Evolutionary conservation across 441 rosid species (phyloP).

Genomic region (Manihot esculenta): DNA sequence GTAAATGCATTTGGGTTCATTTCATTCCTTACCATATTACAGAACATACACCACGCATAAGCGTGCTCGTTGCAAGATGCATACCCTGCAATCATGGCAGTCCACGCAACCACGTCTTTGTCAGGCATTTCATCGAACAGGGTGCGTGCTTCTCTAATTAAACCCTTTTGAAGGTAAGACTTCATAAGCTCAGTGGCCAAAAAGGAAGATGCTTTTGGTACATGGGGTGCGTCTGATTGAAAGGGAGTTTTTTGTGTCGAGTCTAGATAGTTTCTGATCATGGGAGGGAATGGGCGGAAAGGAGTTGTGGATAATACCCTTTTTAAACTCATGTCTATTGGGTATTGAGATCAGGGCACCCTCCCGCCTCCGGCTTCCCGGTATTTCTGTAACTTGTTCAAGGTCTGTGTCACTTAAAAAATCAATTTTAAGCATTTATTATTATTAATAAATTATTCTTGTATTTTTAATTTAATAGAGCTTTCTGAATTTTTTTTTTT

Average conservation of each 20-base stretch:
- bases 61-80: conserved; percentile 40
- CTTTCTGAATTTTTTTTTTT: too few relatives aligned
- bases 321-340: conserved; percentile 37
- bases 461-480: too few relatives aligned
- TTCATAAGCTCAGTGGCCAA: conserved; percentile 68
- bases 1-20: conserved; percentile 63
- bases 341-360: neutral
- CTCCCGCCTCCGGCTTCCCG: too few relatives aligned
- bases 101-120: conserved; percentile 83
- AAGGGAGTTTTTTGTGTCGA: conserved; percentile 32
- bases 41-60: conserved; percentile 61
- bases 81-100: conserved; percentile 76
- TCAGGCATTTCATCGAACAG: conserved; percentile 94
- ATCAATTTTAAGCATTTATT: too few relatives aligned
- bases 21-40: conserved; percentile 48
- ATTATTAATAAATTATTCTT: too few relatives aligned
- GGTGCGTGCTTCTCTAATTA: conserved; percentile 54
- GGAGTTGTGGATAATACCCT: conserved; percentile 36
- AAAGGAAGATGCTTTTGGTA: conserved; percentile 49
- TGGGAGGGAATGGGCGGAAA: conserved; percentile 40
- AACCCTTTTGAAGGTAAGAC: conserved; percentile 52
- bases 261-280: conserved; percentile 43
- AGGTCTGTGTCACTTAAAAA: neutral
- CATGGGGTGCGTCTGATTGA: conserved; percentile 25
- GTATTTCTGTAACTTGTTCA: neutral